Evolutionary conservation across 148 eudicot genomes (phyloP).

Genomic region (Hydrangea macrophylla): DNA sequence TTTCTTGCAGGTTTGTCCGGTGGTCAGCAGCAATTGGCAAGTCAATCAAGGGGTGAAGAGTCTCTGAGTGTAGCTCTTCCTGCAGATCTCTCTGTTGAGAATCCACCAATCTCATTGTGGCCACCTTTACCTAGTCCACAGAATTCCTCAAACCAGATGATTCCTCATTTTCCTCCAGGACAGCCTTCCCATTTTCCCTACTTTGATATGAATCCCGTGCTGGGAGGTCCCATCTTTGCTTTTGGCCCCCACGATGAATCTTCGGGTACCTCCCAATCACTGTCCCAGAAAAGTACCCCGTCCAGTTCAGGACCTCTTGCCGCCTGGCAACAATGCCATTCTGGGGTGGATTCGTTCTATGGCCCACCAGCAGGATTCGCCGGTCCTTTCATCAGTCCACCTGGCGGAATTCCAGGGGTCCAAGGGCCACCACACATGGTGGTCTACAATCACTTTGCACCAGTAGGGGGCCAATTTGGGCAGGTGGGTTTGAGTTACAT

Average conservation of each 20-base stretch:
- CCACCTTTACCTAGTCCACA: conserved; percentile 93
- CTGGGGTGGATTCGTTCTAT: conserved; percentile 80
- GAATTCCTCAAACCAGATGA: conserved; percentile 65
- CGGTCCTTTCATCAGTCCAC: conserved; percentile 80
- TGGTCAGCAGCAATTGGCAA: conserved; percentile 45
- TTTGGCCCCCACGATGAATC: conserved; percentile 79
- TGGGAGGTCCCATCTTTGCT: conserved; percentile 80
- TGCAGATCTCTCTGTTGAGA: conserved; percentile 95
- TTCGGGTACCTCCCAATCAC: conserved; percentile 55
- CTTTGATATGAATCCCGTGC: conserved; percentile 87
- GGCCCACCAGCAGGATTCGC: conserved; percentile 78
- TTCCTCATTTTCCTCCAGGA: conserved; percentile 70
- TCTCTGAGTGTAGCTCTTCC: conserved; percentile 77
- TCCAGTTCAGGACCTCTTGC: conserved; percentile 64
- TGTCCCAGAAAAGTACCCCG: conserved; percentile 49
- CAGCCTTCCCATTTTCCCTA: conserved; percentile 81
- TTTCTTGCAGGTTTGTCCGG: conserved; percentile 39
- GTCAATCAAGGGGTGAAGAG: conserved; percentile 68
- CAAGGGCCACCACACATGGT: conserved; percentile 96
- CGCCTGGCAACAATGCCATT: conserved; percentile 80
- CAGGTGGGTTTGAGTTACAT: conserved; percentile 96
- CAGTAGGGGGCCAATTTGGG: conserved; percentile 92
- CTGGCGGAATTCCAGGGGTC: conserved; percentile 80
- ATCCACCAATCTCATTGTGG: conserved; percentile 86
- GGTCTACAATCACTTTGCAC: conserved; percentile 92